Conservation (phyloP, 768 basidiomycete species). For the Roridomyces roridus region DNA sequence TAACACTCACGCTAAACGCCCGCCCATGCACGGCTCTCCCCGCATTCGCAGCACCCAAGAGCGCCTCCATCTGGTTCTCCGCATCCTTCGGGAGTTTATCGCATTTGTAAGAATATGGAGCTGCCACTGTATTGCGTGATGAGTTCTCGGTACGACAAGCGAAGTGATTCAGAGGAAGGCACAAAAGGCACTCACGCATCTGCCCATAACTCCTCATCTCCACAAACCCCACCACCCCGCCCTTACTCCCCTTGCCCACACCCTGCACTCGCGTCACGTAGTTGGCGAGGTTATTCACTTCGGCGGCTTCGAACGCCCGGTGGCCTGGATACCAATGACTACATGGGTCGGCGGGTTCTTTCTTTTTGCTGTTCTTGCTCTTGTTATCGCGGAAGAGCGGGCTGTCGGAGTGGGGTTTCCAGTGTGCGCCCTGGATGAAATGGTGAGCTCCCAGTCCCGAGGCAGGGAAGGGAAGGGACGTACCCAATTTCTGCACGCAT, state of each 20-base stretch:
- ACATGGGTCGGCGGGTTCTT: constrained; percentile 58
- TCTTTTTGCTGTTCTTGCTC: constrained; percentile 28
- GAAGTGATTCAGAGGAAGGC: too few species aligned
- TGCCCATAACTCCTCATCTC: constrained; percentile 86
- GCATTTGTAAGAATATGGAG: constrained; percentile 68
- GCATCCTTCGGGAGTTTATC: constrained; percentile 61
- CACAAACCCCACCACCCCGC: constrained; percentile 61
- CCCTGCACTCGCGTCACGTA: constrained; percentile 55
- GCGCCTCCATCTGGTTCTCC: constrained; percentile 79
- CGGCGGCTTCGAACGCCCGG: constrained; percentile 76
- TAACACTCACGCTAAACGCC: constrained; percentile 49
- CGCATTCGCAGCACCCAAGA: constrained; percentile 66
- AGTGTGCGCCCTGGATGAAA: constrained; percentile 71
- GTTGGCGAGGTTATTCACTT: constrained; percentile 77
- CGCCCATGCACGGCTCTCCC: constrained; percentile 61
- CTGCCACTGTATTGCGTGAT: constrained; percentile 63
- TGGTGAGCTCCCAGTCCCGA: background rate
- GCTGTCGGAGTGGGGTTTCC: constrained; percentile 48
- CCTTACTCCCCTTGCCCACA: constrained; percentile 16
- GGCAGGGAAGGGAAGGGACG: constrained; percentile 8
- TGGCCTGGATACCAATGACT: constrained; percentile 79
- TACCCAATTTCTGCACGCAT: constrained; percentile 65
- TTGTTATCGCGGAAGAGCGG: constrained; percentile 15
- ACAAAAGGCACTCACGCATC: constrained; percentile 70
- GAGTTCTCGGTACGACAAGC: too few species aligned